phyloP scores from a whole-genome alignment of 352 stramenopile genomes.

The Pythium folliculosum region DNA sequence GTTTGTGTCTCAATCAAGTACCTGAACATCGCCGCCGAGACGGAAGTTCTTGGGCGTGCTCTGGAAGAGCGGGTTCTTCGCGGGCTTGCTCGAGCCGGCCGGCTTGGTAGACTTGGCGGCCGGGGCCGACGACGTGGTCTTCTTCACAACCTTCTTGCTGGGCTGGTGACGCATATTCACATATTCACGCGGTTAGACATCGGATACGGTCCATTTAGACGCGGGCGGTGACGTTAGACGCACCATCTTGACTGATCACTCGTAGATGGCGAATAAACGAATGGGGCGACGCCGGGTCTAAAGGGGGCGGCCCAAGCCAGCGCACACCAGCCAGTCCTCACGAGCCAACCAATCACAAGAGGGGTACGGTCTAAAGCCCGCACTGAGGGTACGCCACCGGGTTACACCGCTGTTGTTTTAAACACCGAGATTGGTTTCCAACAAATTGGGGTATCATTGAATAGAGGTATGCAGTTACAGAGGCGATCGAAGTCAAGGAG shows the following conservation, averaged over 20 bases:
- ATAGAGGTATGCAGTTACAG: slow-evolving; percentile 1
- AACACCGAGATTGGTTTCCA: not conserved
- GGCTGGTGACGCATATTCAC: slow-evolving; percentile 33
- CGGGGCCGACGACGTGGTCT: slow-evolving; percentile 58
- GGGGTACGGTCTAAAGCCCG: not conserved
- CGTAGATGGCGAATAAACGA: slow-evolving; percentile 89
- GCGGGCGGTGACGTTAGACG: not conserved
- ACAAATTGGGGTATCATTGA: not conserved
- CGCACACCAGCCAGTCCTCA: slow-evolving; percentile 5
- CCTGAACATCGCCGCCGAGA: slow-evolving; percentile 96
- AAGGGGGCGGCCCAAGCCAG: not conserved
- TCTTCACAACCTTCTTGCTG: slow-evolving; percentile 87
- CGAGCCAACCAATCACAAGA: slow-evolving; percentile 17
- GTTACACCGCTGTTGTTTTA: slow-evolving; percentile 7
- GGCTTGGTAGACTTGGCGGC: slow-evolving; percentile 74
- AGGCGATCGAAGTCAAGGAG: not conserved
- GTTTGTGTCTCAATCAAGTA: slow-evolving; percentile 45
- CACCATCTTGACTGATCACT: slow-evolving; percentile 58
- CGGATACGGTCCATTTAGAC: no score
- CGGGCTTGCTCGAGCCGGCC: slow-evolving; percentile 58
- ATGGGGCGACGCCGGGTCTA: slow-evolving; percentile 25
- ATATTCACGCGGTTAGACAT: not conserved
- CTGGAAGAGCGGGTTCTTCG: slow-evolving; percentile 95
- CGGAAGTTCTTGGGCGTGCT: slow-evolving; percentile 93
- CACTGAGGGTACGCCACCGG: not conserved